Conservation (phyloP, 192 early-diverging fungal genomes). For the Chytriomyces sp. region DNA sequence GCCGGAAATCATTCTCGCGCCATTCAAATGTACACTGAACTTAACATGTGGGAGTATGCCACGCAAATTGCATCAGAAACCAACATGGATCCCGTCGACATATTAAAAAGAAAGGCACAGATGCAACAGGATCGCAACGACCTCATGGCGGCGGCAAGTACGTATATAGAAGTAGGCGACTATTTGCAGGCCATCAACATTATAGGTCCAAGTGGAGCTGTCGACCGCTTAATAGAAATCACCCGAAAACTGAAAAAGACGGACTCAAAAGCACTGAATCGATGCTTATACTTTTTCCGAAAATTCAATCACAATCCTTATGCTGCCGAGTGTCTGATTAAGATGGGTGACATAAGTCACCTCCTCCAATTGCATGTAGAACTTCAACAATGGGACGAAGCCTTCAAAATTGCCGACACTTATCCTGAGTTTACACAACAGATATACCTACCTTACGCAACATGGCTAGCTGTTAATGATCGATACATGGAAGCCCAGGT, state of each 20-base stretch:
- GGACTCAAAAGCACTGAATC: conserved; percentile 46
- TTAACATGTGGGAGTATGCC: conserved; percentile 63
- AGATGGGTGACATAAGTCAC: conserved; percentile 53
- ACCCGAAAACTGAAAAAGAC: conserved; percentile 42
- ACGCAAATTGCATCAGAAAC: conserved; percentile 55
- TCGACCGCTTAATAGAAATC: conserved; percentile 58
- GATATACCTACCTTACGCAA: conserved; percentile 58
- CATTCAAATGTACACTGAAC: conserved; percentile 62
- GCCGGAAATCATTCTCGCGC: conserved; percentile 52
- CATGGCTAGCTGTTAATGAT: conserved; percentile 58
- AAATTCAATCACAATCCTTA: conserved; percentile 48
- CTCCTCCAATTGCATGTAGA: conserved; percentile 53
- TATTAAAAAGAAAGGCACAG: conserved; percentile 60
- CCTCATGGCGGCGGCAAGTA: conserved; percentile 56
- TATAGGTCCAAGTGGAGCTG: conserved; percentile 49
- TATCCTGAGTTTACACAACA: conserved; percentile 50
- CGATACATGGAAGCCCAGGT: conserved; percentile 58
- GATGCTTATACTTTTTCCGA: conserved; percentile 54
- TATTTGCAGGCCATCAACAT: conserved; percentile 58
- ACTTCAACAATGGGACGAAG: conserved; percentile 58
- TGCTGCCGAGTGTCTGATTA: conserved; percentile 54
- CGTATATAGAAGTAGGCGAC: conserved; percentile 62
- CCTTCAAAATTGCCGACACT: conserved; percentile 53
- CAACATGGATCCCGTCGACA: conserved; percentile 42
- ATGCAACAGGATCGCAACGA: conserved; percentile 60